These are phyloP conservation scores for Rehmannia glutinosa DNA, from an alignment of 257 asterid genomes.

Conservation along the genomic window DNA sequence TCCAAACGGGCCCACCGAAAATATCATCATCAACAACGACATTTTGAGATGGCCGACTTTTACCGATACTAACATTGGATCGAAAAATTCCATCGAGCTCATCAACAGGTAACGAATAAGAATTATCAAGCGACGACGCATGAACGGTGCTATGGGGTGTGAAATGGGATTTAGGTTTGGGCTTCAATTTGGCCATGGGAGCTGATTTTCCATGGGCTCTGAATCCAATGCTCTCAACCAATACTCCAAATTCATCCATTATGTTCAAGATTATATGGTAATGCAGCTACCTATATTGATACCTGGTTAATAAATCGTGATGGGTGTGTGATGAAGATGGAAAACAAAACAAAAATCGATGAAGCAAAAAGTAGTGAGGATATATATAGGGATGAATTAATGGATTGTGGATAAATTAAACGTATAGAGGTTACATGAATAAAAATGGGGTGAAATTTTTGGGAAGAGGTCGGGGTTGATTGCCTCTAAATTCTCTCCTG, in stretches of 20 bases:
- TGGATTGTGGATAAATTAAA: slow-evolving; percentile 6
- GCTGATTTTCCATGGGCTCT: slow-evolving; percentile 65
- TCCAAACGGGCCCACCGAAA: slow-evolving; percentile 42
- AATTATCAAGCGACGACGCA: slow-evolving; percentile 32
- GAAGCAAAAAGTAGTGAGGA: not conserved
- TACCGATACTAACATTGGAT: slow-evolving; percentile 22
- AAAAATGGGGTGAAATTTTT: not conserved
- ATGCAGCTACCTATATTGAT: not conserved
- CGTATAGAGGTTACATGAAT: not conserved
- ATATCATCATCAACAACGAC: slow-evolving; percentile 38
- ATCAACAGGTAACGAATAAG: slow-evolving; percentile 48
- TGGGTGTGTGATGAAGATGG: not conserved
- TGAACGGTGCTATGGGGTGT: slow-evolving; percentile 2
- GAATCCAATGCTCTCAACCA: slow-evolving; percentile 81
- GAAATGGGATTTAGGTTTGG: slow-evolving; percentile 35
- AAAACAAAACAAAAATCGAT: not conserved
- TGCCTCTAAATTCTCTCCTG: slow-evolving; percentile 24
- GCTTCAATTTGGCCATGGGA: slow-evolving; percentile 68
- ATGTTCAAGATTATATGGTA: not conserved
- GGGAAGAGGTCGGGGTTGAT: not conserved
- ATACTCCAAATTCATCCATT: slow-evolving; percentile 86
- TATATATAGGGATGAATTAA: not conserved
- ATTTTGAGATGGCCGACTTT: slow-evolving; percentile 23
- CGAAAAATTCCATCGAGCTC: slow-evolving; percentile 69
- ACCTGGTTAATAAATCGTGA: not conserved